phyloP scores from a whole-genome alignment of 768 basidiomycete genomes.

The Tylopilus sp. region DNA sequence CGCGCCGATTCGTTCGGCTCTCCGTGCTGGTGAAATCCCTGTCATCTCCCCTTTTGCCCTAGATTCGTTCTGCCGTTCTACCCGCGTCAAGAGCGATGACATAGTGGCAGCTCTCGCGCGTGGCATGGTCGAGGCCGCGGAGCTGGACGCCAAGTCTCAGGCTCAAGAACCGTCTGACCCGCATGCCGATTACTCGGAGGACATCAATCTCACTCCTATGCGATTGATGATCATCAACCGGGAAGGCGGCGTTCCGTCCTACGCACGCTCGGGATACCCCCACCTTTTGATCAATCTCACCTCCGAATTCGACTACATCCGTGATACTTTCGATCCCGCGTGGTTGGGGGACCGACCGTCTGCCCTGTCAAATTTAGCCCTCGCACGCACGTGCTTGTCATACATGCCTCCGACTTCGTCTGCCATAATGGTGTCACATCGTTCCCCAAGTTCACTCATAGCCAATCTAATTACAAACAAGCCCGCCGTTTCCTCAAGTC shows the following conservation, averaged over 20 bases:
- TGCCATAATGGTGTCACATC: constrained; percentile 96
- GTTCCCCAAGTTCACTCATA: constrained; percentile 91
- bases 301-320: constrained; percentile 83
- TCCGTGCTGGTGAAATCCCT: constrained; percentile 93
- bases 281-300: constrained; percentile 94
- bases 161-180: constrained; percentile 29
- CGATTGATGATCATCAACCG: constrained; percentile 97
- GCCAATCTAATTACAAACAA: constrained; percentile 98
- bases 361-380: constrained; percentile 77
- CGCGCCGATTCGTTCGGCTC: constrained; percentile 79
- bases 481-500: constrained; percentile 90
- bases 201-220: constrained; percentile 85
- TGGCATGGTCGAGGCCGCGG: constrained; percentile 68
- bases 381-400: constrained; percentile 81
- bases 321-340: constrained; percentile 71
- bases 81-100: constrained; percentile 83
- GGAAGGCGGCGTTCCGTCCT: constrained; percentile 96
- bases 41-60: constrained; percentile 92
- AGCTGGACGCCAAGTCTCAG: constrained; percentile 42
- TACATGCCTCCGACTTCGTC: constrained; percentile 95
- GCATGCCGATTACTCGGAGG: constrained; percentile 41
- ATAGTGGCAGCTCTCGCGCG: constrained; percentile 83
- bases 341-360: constrained; percentile 84
- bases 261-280: constrained; percentile 90
- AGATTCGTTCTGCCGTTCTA: constrained; percentile 84